Percentiles rank a stretch among this genome's conserved stretches.
Conservation (phyloP, 2,329 filamentous ascomycete species). For the Beauveria rudraprayagi region DNA sequence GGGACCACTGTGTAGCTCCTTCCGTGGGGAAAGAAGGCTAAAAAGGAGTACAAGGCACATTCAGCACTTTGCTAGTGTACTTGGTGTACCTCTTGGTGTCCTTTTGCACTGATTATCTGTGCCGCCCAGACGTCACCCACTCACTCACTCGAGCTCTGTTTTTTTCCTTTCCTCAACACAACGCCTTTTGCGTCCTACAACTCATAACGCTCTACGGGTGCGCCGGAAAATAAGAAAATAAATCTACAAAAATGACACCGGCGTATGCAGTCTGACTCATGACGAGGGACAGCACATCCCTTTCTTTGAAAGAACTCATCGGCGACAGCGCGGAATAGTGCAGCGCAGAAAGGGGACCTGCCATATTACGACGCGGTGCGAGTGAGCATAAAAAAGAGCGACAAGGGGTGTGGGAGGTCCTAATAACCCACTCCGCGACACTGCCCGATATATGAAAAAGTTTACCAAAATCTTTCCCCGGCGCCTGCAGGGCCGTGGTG, state of each 20-base stretch:
- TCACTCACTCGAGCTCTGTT: not conserved
- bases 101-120: not conserved
- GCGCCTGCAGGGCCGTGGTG: slow-evolving; percentile 21
- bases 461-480: slow-evolving; percentile 29
- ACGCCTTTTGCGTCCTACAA: not conserved
- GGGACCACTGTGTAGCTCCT: not conserved
- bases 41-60: not conserved
- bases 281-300: not conserved
- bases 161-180: not conserved
- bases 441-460: slow-evolving; percentile 25
- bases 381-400: not conserved
- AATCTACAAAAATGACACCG: not conserved
- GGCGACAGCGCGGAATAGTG: not conserved
- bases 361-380: not conserved
- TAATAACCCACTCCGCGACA: not conserved
- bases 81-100: not conserved
- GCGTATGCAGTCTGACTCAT: not conserved
- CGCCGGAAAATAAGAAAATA: not conserved
- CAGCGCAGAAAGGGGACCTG: not conserved
- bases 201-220: not conserved
- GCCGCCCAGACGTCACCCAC: not conserved
- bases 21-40: not conserved
- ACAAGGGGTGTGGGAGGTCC: slow-evolving; percentile 2
- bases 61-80: not conserved
- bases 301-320: not conserved